A percentile compares a stretch with the other conserved stretches of the same genome.
phyloP scores from a whole-genome alignment of 2,329 filamentous ascomycete species.

The Aspergillus phoenicis region DNA sequence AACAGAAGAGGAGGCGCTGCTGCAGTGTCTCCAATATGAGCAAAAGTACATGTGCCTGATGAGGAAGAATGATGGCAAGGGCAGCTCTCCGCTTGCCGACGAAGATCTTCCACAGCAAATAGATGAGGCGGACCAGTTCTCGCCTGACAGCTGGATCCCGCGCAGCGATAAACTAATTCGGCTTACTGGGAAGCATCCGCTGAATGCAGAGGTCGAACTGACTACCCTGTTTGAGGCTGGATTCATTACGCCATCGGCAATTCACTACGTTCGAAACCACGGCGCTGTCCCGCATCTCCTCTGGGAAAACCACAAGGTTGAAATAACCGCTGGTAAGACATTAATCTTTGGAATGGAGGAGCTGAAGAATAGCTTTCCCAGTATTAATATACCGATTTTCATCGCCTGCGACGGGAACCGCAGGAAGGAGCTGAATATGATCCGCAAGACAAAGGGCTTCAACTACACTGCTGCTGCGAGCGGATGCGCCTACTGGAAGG shows the following conservation, averaged over 20 bases:
- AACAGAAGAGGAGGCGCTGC: conserved; percentile 49
- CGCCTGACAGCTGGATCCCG: conserved; percentile 58
- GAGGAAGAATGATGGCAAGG: conserved; percentile 50
- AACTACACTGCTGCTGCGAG: conserved; percentile 50
- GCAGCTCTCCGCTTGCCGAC: conserved; percentile 37
- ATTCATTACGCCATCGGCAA: conserved; percentile 53
- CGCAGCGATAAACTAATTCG: conserved; percentile 52
- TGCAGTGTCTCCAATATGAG: conserved; percentile 49
- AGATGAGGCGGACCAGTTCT: conserved; percentile 55
- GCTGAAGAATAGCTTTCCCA: conserved; percentile 47
- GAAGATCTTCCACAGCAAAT: conserved; percentile 42
- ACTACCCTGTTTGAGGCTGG: conserved; percentile 49
- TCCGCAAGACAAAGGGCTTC: conserved; percentile 53
- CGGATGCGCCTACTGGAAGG: conserved; percentile 55
- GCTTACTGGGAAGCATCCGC: conserved; percentile 56
- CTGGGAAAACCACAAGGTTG: conserved; percentile 54
- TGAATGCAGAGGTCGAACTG: conserved; percentile 54
- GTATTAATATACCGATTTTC: conserved; percentile 52
- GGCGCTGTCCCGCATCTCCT: conserved; percentile 55
- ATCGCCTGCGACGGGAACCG: conserved; percentile 56
- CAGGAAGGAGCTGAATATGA: conserved; percentile 56
- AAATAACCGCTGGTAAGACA: conserved; percentile 42
- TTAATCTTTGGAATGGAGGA: conserved; percentile 50
- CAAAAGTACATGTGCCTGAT: conserved; percentile 43
- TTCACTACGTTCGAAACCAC: conserved; percentile 59